A percentile compares a stretch with the other conserved stretches of the same genome.
phyloP scores from a whole-genome alignment of 2,329 filamentous ascomycete genomes.

The Verticillium nonalfalfae region DNA sequence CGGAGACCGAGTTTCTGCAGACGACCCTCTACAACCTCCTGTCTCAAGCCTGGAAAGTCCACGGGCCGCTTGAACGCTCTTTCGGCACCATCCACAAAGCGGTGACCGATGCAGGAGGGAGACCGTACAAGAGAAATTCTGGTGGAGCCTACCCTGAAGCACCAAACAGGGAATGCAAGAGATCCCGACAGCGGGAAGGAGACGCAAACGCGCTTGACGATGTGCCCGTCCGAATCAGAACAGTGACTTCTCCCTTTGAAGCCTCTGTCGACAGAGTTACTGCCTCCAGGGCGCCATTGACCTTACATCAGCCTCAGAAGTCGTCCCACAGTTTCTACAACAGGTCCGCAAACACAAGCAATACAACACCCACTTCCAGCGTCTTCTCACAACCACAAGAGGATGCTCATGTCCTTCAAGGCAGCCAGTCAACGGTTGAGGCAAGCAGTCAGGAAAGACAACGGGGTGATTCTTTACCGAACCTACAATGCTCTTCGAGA shows the following conservation, averaged over 20 bases:
- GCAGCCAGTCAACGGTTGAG: not conserved
- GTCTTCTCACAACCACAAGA: slow-evolving; percentile 7
- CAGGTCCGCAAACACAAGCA: not conserved
- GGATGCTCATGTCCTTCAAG: not conserved
- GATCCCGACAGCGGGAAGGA: not conserved
- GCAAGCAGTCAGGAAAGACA: not conserved
- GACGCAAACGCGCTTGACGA: not conserved
- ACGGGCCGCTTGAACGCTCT: not conserved
- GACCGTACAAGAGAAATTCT: slow-evolving; percentile 1
- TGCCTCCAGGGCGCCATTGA: not conserved
- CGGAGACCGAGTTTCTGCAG: slow-evolving; percentile 2
- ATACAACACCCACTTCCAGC: slow-evolving; percentile 2
- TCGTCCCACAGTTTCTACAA: not conserved
- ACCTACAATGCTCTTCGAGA: not conserved
- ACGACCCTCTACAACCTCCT: not conserved
- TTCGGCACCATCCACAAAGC: not conserved
- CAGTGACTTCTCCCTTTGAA: not conserved
- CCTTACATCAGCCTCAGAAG: not conserved
- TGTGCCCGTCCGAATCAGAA: not conserved
- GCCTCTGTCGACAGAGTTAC: not conserved
- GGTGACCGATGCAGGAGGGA: not conserved
- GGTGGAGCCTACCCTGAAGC: not conserved
- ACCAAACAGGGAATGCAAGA: slow-evolving; percentile 2
- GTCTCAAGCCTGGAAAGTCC: not conserved
- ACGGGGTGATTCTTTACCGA: not conserved